These are phyloP conservation scores for Avena atlantica DNA, from an alignment of 176 grass and related monocot genomes.

Conservation along the genomic window DNA sequence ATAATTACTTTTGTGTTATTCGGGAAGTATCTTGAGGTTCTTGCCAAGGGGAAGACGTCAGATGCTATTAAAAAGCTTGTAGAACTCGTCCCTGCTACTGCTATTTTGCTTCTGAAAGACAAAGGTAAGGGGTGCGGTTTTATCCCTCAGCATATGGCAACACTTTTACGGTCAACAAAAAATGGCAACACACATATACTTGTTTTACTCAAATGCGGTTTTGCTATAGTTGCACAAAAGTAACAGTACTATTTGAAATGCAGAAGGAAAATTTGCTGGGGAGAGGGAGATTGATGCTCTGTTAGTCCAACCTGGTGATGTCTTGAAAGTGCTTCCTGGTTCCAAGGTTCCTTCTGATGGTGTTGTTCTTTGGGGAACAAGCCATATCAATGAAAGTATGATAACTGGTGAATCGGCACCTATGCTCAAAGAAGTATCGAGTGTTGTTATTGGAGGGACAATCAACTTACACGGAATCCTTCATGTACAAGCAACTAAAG, in stretches of 20 bases:
- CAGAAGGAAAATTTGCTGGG: conserved; percentile 69
- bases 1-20: conserved; percentile 98
- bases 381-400: conserved; percentile 99
- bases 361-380: conserved; percentile 81
- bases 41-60: conserved; percentile 95
- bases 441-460: conserved; percentile 83
- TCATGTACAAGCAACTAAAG: conserved; percentile 94
- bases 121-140: conserved; percentile 56
- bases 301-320: conserved; percentile 90
- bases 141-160: conserved; percentile 1
- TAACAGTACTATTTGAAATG: conserved; percentile 36
- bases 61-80: conserved; percentile 99
- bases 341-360: conserved; percentile 95
- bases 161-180: neutral
- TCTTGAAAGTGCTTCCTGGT: conserved; percentile 95
- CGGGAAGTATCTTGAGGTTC: conserved; percentile 97
- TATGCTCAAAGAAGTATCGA: conserved; percentile 80
- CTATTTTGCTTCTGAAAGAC: conserved; percentile 90
- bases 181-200: neutral
- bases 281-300: conserved; percentile 96
- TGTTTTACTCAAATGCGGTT: conserved; percentile 18
- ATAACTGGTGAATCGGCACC: conserved; percentile 95
- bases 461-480: conserved; percentile 93
- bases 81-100: conserved; percentile 92
- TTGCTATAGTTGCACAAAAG: conserved; percentile 18